Evolutionary conservation across 768 basidiomycete genomes (phyloP), one percentile per base, ranked within the genome.

Genomic region (Suillus alpinus): DNA sequence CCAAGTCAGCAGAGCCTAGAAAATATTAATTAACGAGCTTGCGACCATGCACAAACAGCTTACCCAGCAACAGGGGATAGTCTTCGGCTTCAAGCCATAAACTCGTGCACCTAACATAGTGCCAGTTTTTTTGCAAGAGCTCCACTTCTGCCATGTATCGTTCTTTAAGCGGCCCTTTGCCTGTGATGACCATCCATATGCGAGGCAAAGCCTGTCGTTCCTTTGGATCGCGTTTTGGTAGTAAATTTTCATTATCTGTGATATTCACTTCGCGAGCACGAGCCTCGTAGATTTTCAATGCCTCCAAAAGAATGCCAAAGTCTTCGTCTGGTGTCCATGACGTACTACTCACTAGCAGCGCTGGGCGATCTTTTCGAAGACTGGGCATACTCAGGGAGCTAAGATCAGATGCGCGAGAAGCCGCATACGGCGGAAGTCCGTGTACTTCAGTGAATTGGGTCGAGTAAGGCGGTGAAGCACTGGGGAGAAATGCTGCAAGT

Each of bases 261-360:
- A 72, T 57, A n/a, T 69, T 69, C 31, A 72, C 63, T 55, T 72
- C 69, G 26, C 68, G 65, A 18, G 86, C 89, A 26, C 79, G 83
- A 14, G 69, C 60, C 65, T 98, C 88, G 70, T 97, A 98, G 16
- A 75, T 44, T 14, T 76, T 71, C 41, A 99, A 77, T 2, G 94
- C 94, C 20, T 84, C 80, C 23, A 98, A 73, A 18, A 99, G 84
- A 56, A 97, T 83, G 9, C 82, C 76, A 65, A 99, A 98, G 71
- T 98, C 95, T 72, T 99, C 97, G 68, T 99, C 97, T 6, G 93
- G 86, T 1, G 97, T 98, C 96, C 96, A 98, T 16, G 92, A 94
- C 1, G 97, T 99, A 65, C 93, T 92, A 26, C 92, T 94, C 31
- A 99, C 87, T 18, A 98, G 65, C 2, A 98, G 76, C 1, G 94